Conservation (phyloP, 352 stramenopile genomes). For the Pythium phragmitis region DNA sequence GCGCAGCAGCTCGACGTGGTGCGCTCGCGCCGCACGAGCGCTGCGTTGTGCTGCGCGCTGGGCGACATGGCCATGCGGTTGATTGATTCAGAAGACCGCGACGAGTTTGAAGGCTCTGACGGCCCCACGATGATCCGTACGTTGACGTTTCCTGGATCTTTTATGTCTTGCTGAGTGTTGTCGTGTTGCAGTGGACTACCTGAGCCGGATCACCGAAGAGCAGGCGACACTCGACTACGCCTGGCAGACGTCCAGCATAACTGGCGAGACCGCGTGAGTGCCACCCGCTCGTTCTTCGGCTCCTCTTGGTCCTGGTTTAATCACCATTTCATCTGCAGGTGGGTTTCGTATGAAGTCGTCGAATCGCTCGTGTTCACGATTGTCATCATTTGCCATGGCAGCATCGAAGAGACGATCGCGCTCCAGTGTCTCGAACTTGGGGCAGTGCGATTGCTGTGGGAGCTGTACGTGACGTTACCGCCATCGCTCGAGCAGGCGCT, state of each 20-base stretch:
- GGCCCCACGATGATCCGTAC: conserved; percentile 53
- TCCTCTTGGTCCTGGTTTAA: background rate
- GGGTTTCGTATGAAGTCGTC: conserved; percentile 45
- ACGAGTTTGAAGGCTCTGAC: conserved; percentile 54
- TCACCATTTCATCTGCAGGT: conserved; percentile 28
- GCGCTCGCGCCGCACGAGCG: conserved; percentile 30
- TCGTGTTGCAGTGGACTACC: conserved; percentile 46
- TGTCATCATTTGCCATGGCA: conserved; percentile 53
- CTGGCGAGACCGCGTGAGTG: conserved; percentile 24
- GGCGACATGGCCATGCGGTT: conserved; percentile 62
- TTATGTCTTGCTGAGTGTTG: background rate
- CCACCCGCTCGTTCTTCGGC: too few species aligned
- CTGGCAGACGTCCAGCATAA: conserved; percentile 42
- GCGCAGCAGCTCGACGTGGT: conserved; percentile 45
- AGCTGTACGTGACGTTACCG: conserved; percentile 30
- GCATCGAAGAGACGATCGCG: conserved; percentile 53
- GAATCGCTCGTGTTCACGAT: conserved; percentile 66
- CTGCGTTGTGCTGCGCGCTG: conserved; percentile 38
- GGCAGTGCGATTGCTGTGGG: conserved; percentile 31
- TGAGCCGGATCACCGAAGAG: conserved; percentile 51
- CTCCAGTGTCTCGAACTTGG: conserved; percentile 41
- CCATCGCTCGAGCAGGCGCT: conserved; percentile 14
- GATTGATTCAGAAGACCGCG: conserved; percentile 44
- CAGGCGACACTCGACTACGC: conserved; percentile 40
- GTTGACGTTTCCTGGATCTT: background rate